Evolutionary conservation across 768 basidiomycete species (phyloP).

Genomic region (Melanogaster broomeanus): DNA sequence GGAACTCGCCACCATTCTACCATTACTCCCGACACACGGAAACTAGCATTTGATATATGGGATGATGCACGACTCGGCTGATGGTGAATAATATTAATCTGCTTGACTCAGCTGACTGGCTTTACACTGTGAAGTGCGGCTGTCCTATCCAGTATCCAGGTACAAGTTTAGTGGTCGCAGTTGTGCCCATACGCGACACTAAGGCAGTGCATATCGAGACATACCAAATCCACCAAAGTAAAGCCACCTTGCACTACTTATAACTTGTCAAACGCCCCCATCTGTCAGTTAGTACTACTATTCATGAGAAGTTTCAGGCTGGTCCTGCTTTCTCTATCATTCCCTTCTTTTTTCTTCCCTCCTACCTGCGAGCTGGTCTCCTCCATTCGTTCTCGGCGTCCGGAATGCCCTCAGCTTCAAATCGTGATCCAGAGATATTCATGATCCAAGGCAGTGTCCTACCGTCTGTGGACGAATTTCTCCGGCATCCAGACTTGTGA

Average conservation of each 20-base stretch:
- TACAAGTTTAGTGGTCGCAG: no score
- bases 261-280: no score
- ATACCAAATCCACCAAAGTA: not conserved
- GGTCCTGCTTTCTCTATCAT: conserved; percentile 2
- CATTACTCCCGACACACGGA: no score
- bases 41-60: no score
- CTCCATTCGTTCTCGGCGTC: not conserved
- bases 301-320: conserved; percentile 7
- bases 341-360: not conserved
- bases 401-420: conserved; percentile 1
- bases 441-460: conserved; percentile 1
- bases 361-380: conserved; percentile 27
- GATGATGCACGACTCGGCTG: no score
- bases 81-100: no score
- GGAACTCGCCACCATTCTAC: no score
- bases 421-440: conserved; percentile 1
- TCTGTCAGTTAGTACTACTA: no score
- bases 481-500: conserved; percentile 37
- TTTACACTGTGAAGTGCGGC: no score
- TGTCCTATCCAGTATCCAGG: no score
- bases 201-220: not conserved
- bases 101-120: no score
- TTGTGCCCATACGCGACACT: not conserved
- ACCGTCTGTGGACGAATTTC: conserved; percentile 22
- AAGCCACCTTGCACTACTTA: no score